Conservation (phyloP, 805 yeast species). For the Wickerhamiella occidentalis region DNA sequence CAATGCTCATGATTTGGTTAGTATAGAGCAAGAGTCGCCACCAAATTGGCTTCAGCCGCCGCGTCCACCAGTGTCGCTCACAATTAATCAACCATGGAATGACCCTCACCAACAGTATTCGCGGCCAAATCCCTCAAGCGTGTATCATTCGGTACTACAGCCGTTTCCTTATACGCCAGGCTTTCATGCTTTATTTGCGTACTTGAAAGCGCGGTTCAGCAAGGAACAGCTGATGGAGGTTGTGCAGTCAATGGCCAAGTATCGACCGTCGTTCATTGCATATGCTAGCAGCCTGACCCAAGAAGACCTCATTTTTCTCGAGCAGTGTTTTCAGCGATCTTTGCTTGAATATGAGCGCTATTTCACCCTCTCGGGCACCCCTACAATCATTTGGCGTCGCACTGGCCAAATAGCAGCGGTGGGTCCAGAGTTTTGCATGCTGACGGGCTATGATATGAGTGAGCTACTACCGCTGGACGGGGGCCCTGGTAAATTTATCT, state of each 20-base stretch:
- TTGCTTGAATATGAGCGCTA: constrained; percentile 78
- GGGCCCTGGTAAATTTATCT: constrained; percentile 23
- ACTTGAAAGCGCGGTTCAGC: constrained; percentile 58
- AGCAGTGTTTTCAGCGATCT: constrained; percentile 90
- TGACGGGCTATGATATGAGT: constrained; percentile 81
- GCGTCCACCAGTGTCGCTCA: constrained; percentile 22
- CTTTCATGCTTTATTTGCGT: constrained; percentile 66
- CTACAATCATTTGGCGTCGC: constrained; percentile 89
- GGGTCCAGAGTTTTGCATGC: constrained; percentile 81
- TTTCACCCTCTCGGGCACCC: constrained; percentile 77
- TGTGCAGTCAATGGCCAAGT: constrained; percentile 80
- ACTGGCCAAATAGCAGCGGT: constrained; percentile 93
- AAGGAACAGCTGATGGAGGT: constrained; percentile 60
- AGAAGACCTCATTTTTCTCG: constrained; percentile 88
- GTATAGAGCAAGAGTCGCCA: constrained; percentile 5
- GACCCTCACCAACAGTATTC: background rate
- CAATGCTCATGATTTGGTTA: constrained; percentile 5
- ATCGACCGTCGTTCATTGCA: constrained; percentile 86
- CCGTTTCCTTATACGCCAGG: constrained; percentile 91
- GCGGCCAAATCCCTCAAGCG: constrained; percentile 19
- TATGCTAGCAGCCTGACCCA: constrained; percentile 79
- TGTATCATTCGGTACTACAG: constrained; percentile 56
- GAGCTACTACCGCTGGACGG: constrained; percentile 48
- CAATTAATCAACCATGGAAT: constrained; percentile 16
- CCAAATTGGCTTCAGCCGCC: constrained; percentile 19